Evolutionary conservation across 148 eudicot genomes (phyloP).

Genomic region (Simmondsia chinensis): DNA sequence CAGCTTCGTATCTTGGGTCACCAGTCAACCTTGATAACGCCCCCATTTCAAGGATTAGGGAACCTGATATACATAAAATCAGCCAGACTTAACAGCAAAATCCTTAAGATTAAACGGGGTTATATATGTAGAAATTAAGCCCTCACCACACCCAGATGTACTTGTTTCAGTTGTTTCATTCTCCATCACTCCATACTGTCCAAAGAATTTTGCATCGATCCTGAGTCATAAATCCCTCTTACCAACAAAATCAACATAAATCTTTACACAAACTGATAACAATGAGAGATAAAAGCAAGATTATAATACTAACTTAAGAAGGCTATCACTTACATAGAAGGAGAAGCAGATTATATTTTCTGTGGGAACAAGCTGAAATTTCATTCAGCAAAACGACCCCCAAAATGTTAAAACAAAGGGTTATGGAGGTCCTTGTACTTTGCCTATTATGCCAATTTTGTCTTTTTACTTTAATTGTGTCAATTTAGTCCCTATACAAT

Average conservation of each 20-base stretch:
- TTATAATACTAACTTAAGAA: too few species aligned
- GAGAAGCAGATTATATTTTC: too few species aligned
- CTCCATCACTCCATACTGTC: slow-evolving; percentile 94
- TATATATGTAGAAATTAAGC: slow-evolving; percentile 5
- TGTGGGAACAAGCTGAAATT: too few species aligned
- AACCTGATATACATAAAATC: slow-evolving; percentile 44
- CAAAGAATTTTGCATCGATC: slow-evolving; percentile 53
- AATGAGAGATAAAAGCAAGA: slow-evolving; percentile 5
- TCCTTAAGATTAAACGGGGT: background rate
- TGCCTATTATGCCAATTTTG: too few species aligned
- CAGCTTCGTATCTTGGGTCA: slow-evolving; percentile 71
- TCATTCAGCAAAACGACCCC: too few species aligned
- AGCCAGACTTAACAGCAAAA: slow-evolving; percentile 9
- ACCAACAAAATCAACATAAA: slow-evolving; percentile 36
- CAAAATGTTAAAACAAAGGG: too few species aligned
- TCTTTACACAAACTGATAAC: slow-evolving; percentile 14
- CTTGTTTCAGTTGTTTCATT: slow-evolving; percentile 96
- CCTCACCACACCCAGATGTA: slow-evolving; percentile 93
- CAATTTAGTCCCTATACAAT: too few species aligned
- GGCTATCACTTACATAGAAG: too few species aligned
- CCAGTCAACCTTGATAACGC: slow-evolving; percentile 86
- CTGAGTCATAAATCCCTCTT: slow-evolving; percentile 49
- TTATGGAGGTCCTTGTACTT: too few species aligned
- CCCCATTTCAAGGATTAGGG: slow-evolving; percentile 98
- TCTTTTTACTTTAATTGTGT: too few species aligned